Base-by-base conservation (phyloP, 2,329 filamentous ascomycete species). In the Cladobotryum mycophilum region DNA sequence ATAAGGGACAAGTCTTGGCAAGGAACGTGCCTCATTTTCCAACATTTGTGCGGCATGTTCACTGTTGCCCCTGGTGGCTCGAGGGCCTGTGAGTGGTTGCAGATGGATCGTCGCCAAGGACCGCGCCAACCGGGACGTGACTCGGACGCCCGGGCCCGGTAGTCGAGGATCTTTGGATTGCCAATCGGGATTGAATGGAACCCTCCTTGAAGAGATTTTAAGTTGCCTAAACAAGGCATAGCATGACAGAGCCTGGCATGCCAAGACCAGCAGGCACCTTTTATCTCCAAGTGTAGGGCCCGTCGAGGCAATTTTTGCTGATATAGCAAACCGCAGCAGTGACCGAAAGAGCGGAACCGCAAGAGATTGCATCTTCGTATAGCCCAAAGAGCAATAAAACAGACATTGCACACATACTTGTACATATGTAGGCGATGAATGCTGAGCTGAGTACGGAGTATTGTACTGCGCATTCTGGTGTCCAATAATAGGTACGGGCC, bases 1-100 rank as follows among this genome's bases (percentile, higher is more conserved):
- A 44, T 44, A 44, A 44, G 41, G 41, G 25, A 13, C 20, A 25
- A 33, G 41, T n/a, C 20, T 44, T 44, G 34, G 35, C 33, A 49
- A n/a, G 49, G 41, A 43, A 25, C 20, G 25, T 44, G 13, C 41
- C 20, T 44, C 25, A n/a, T 17, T 38, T 30, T 30, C 45, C 48
- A 50, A 43, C 38, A 45, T 38, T 42, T 38, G 38, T 40, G 41
- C 35, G 33, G 47, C 42, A 41, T 51, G 40, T 38, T 41, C 11
- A 13, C 12, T 17, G 15, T 13, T 12, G 38, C 17, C 15, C 22
- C 17, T 33, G 20, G 41, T 14, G 17, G 12, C 15, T 41, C 12
- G 22, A 44, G 4, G 36, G 14, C 41, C 22, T 6, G 9, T 33
- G 41, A 25, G 38, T n/a, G 9, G 17, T 12, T 20, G 20, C 38